phyloP scores from a whole-genome alignment of 2,329 filamentous ascomycete species.

The Diaporthe eres region DNA sequence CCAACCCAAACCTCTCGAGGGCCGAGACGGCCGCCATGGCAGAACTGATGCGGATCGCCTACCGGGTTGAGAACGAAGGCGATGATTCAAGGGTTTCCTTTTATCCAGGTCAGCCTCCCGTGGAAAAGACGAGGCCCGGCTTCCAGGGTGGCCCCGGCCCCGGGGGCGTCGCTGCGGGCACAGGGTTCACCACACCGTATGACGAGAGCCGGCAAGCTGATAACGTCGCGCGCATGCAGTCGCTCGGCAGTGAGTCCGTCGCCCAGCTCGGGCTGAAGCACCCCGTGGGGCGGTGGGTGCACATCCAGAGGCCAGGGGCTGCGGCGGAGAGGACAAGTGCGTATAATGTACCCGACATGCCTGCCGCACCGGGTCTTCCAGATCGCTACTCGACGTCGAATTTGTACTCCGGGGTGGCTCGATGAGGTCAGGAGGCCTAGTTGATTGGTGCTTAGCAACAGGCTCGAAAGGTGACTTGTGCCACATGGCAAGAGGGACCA shows the following conservation, averaged over 20 bases:
- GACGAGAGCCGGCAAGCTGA: conserved; percentile 9
- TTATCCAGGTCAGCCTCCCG: conserved; percentile 15
- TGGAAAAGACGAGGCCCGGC: conserved; percentile 6
- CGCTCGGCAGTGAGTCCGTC: conserved; percentile 21
- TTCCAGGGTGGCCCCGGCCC: background rate
- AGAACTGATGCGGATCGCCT: conserved; percentile 18
- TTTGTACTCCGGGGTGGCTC: background rate
- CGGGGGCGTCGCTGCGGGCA: background rate
- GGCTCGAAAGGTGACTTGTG: background rate
- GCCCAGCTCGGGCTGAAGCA: conserved; percentile 24
- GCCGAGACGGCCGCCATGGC: conserved; percentile 24
- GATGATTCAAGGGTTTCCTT: conserved; percentile 7
- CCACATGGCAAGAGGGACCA: too few relatives aligned
- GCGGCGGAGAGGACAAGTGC: background rate
- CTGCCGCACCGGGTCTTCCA: background rate
- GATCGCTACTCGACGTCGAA: conserved; percentile 3
- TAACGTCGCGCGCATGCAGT: conserved; percentile 4
- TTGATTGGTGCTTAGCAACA: background rate
- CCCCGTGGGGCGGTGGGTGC: conserved; percentile 22
- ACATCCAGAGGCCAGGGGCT: conserved; percentile 8
- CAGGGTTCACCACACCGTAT: background rate
- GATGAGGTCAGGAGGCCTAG: background rate
- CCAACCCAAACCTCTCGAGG: conserved; percentile 16
- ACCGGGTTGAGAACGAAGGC: conserved; percentile 21
- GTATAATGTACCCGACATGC: conserved; percentile 11